Base-by-base conservation (phyloP, 2,329 filamentous ascomycete genomes). In the Ceratocystis destructans region DNA sequence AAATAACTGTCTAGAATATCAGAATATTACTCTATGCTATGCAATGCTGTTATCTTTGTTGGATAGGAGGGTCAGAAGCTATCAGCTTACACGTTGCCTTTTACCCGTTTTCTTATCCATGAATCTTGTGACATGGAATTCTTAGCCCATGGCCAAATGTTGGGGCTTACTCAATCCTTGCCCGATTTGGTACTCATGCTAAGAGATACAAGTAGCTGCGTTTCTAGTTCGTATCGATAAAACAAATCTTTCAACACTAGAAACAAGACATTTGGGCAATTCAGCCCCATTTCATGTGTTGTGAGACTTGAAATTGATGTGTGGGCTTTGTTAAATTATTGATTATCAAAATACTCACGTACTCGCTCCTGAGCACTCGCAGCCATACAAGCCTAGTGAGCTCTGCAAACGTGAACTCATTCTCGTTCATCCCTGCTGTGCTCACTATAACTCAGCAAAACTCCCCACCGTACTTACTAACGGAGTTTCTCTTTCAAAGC, bases 131-230 rank as follows among this genome's bases (percentile, higher is more conserved):
- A 25, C 28, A 59, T 53, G 22, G 48, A 5, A 59, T 59, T 31
- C 28, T 59, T 59, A 59, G 20, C 12, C 55, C 28, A 59, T 59
- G 28, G 28, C 28, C 28, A 59, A 15, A 37, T 59, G 55, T 59
- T 59, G 55, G 55, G 55, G 55, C 55, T 59, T 59, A 59, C 28
- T 59, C 31, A 37, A 59, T 59, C 28, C 55, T 59, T 59, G 28
- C 17, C 55, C 17, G 28, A 28, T 53, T 53, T 53, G 48, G 48
- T 53, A 53, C 48, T 53, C 48, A 28, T 25, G 17, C 48, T 53
- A 25, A 53, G 25, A 53, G 22, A 15, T 53, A 53, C 48, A 28
- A 53, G 2, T 59, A 59, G n/a, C 31, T 17, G 7, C n/a, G 28
- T 37, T 59, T 53, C 22, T 53, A 12, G 22, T 4, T 10, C 22